Evolutionary conservation across 2,329 filamentous ascomycete genomes (phyloP), one percentile per base, ranked within the genome.

Genomic region (Hyphodiscus sp.): DNA sequence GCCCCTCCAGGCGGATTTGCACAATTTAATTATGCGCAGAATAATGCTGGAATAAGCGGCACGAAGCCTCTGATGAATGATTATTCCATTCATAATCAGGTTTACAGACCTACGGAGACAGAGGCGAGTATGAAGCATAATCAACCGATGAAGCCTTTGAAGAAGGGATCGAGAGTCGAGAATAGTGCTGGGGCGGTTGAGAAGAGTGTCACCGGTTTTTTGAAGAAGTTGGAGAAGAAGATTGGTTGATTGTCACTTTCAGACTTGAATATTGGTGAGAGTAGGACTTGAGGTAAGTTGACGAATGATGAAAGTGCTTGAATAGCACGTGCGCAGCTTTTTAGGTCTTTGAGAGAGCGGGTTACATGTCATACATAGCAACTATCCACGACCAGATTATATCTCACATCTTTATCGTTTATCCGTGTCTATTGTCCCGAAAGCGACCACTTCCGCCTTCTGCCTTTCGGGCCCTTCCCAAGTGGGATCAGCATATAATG

Each of bases 191-290:
- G 81, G 26, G 77, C 80, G 62, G 63, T 90, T 33, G 87, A 91
- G 71, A 83, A 82, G 68, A 83, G 85, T 1, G 79, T 90, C 4
- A 79, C 81, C 26, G 82, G 83, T 7, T 85, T 90, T 74, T 69
- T 91, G 60, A 89, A 86, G 77, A 89, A 85, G 72, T 78, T 91
- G 69, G 87, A 91, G 73, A 89, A 88, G 81, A 87, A 64, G 57
- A 64, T 65, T 58, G 67, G 66, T 11, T 68, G 60, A 54, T 26
- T 15, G 4, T 13, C 13, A 2, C 16, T 6, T n/a, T 38, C 4
- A 13, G 4, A 4, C 13, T 44, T 5, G 42, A 19, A 20, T 3
- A 44, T 26, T 8, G 42, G 18, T 19, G 42, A 44, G 2, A 11
- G 42, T n/a, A 16, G 6, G 13, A 18, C 8, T 20, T 44, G 16